A percentile compares a stretch with the other conserved stretches of the same genome.
Evolutionary conservation across 2,329 filamentous ascomycete genomes (phyloP).

Genomic region (Davidsoniella eucalypti): DNA sequence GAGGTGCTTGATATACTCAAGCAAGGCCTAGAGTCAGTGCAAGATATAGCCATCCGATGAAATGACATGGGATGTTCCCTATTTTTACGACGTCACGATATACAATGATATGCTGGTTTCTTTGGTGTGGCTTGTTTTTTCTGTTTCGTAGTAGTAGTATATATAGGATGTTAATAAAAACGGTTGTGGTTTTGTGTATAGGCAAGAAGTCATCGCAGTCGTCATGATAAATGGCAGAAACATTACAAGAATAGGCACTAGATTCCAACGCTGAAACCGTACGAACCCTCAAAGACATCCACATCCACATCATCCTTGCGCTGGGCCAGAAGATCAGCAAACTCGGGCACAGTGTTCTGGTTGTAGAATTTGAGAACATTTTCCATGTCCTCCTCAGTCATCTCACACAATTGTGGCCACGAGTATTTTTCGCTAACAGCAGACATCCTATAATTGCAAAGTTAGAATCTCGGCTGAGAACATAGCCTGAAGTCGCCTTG

Average conservation of each 20-base stretch:
- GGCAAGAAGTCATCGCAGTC: no score
- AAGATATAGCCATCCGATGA: conserved; percentile 13
- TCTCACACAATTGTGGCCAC: conserved; percentile 66
- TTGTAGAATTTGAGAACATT: conserved; percentile 61
- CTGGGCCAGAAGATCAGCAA: conserved; percentile 39
- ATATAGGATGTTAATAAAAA: no score
- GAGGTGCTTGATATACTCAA: conserved; percentile 15
- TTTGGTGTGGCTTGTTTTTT: not conserved
- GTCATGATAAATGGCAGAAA: no score
- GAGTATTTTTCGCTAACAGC: conserved; percentile 76
- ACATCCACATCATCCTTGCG: conserved; percentile 29
- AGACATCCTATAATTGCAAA: conserved; percentile 53
- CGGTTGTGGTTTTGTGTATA: no score
- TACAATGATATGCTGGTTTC: not conserved
- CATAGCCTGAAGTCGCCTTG: not conserved
- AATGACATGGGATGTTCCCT: not conserved
- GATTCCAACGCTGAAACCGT: conserved; percentile 38
- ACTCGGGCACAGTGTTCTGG: conserved; percentile 35
- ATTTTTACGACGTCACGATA: not conserved
- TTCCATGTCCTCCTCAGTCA: conserved; percentile 75
- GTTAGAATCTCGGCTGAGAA: conserved; percentile 4
- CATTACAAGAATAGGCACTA: conserved; percentile 5
- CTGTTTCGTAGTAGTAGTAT: not conserved
- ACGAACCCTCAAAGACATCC: conserved; percentile 43
- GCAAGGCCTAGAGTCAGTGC: conserved; percentile 11